Percentiles rank a stretch among this genome's conserved stretches.
Conservation (phyloP, 805 yeast genomes). For the Candida manassasensis region DNA sequence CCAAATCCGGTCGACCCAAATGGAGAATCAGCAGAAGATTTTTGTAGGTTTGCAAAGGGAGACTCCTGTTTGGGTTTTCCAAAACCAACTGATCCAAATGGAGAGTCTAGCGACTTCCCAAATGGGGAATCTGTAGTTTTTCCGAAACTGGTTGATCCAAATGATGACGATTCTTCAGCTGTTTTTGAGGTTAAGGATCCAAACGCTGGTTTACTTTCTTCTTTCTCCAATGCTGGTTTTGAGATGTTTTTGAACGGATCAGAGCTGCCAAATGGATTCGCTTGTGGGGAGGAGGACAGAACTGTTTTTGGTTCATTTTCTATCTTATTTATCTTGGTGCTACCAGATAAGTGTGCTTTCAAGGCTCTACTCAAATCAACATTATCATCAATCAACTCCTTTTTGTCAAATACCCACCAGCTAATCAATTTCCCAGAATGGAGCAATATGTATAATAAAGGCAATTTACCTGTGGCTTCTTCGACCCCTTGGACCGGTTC, state of each 20-base stretch:
- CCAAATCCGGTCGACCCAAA: too few relatives aligned
- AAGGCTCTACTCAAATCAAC: constrained; percentile 16
- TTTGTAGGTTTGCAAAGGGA: too few relatives aligned
- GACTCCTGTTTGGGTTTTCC: too few relatives aligned
- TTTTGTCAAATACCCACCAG: constrained; percentile 61
- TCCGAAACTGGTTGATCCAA: constrained; percentile 17
- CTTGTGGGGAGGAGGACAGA: neutral
- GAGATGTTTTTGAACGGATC: constrained; percentile 1
- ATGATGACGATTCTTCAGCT: constrained; percentile 13
- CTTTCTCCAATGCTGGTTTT: too few relatives aligned
- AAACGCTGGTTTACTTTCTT: too few relatives aligned
- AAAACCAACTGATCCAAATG: too few relatives aligned
- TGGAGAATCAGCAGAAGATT: too few relatives aligned
- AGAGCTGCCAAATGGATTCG: neutral
- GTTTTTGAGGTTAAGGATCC: constrained; percentile 14
- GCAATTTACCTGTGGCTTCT: constrained; percentile 51
- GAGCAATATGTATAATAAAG: constrained; percentile 59
- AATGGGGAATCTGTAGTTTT: constrained; percentile 5
- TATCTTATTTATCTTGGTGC: too few relatives aligned
- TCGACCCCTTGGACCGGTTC: constrained; percentile 60
- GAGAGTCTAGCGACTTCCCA: too few relatives aligned
- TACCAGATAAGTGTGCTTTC: too few relatives aligned
- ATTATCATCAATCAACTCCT: constrained; percentile 40
- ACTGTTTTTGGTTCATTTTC: constrained; percentile 2
- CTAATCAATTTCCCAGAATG: constrained; percentile 57